Base-by-base conservation (phyloP, 495 filamentous ascomycete species). In the Hypoxylon cercidicola region DNA sequence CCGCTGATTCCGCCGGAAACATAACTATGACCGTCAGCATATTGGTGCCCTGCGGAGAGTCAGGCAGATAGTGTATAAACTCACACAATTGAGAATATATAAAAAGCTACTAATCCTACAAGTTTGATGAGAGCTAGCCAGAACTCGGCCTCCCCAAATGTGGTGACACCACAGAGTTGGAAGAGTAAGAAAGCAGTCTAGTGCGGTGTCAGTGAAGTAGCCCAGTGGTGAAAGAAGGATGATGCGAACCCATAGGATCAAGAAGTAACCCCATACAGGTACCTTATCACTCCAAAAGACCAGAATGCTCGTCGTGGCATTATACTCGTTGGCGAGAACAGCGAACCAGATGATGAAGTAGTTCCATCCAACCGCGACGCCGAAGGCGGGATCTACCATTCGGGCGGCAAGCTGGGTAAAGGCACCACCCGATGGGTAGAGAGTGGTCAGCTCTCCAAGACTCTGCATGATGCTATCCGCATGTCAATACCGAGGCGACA, bases 361-460 rank as follows among this genome's bases (percentile, higher is more conserved):
- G 66, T 90, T 87, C 89, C 89, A 92, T 25, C 92, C 92, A 64
- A 96, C 92, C 35, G 92, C 89, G 61, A 93, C 93, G 34, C 90
- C 92, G 76, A 93, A 86, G 39, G 88, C 88, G 43, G 89, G 87
- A 71, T 91, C 88, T 52, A 92, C 84, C 62, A 93, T 87, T 35
- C 90, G 84, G 55, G 89, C 81, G 20, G 88, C 88, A 39, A 92
- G 88, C 32, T 87, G 74, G 11, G 78, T 81, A 57, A 85, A 79
- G 13, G 84, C 77, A 40, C 82, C 89, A 34, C 87, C 88, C 44
- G 86, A 81, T 9, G 89, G 89, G 62, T 88, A 92, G 62, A 90
- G 79, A 53, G 89, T 85, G 12, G 89, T 89, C 55, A 91, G 68
- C 72, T 91, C 89, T 67, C 88, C 89, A 20, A 91, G 74, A 21